phyloP scores from a whole-genome alignment of 1,139 yeast genomes.

The Pichia norvegensis region DNA sequence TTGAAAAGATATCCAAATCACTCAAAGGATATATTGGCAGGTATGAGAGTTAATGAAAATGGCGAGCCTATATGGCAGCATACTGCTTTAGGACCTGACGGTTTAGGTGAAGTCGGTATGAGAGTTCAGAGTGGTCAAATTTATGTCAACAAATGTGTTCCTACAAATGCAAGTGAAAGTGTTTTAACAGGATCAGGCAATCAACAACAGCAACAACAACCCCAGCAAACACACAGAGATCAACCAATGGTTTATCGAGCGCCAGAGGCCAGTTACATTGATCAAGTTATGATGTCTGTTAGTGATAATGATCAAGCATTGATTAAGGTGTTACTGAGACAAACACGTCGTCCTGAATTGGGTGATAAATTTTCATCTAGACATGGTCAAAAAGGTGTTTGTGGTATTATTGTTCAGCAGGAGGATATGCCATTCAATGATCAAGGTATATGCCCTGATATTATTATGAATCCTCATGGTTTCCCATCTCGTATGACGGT shows the following conservation, averaged over 20 bases:
- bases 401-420: conserved; percentile 94
- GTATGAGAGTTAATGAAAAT: conserved; percentile 79
- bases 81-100: conserved; percentile 84
- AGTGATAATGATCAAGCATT: conserved; percentile 93
- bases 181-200: conserved; percentile 38
- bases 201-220: conserved; percentile 19
- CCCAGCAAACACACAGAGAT: conserved; percentile 42
- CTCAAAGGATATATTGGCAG: conserved; percentile 82
- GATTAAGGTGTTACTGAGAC: conserved; percentile 84
- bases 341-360: conserved; percentile 94
- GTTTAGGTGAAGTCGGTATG: conserved; percentile 94
- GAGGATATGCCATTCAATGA: conserved; percentile 95
- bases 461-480: conserved; percentile 98
- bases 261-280: conserved; percentile 92
- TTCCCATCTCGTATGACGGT: conserved; percentile 99
- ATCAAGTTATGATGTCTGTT: conserved; percentile 95
- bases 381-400: conserved; percentile 98
- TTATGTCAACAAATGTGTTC: conserved; percentile 86
- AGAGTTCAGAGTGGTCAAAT: conserved; percentile 88
- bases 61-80: conserved; percentile 83
- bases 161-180: conserved; percentile 76
- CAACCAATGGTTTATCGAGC: conserved; percentile 89
- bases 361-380: conserved; percentile 97
- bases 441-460: conserved; percentile 84
- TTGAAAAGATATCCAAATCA: conserved; percentile 90